Conservation (phyloP, 2,329 filamentous ascomycete species). For the Penicillium sp. region DNA sequence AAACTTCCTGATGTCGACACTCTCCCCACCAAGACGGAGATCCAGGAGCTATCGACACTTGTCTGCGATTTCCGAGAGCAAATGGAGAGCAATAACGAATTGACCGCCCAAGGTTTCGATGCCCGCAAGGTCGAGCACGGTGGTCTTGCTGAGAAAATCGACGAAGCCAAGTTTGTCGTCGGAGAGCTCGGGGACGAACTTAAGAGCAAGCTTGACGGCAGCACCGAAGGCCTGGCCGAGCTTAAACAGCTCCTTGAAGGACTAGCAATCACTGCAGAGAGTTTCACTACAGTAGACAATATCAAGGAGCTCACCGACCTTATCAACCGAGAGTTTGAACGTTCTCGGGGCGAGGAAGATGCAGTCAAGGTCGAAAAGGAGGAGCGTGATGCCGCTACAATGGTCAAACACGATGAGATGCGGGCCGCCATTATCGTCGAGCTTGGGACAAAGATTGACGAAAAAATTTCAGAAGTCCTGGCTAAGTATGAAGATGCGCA, state of each 20-base stretch:
- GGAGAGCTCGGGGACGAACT: conserved; percentile 76
- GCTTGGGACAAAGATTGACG: conserved; percentile 62
- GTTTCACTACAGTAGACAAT: conserved; percentile 54
- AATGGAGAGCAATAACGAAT: conserved; percentile 65
- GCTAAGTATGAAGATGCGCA: conserved; percentile 87
- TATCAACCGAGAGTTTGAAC: conserved; percentile 84
- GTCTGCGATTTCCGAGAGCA: conserved; percentile 68
- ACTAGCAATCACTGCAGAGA: conserved; percentile 60
- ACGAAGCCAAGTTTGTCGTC: conserved; percentile 73
- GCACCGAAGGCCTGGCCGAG: conserved; percentile 63
- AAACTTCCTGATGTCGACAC: conserved; percentile 68
- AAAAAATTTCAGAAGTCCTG: conserved; percentile 78
- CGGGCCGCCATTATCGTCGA: conserved; percentile 56
- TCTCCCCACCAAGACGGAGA: conserved; percentile 73
- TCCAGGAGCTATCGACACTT: conserved; percentile 67
- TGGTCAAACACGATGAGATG: conserved; percentile 62
- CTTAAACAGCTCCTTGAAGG: conserved; percentile 63
- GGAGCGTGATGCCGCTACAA: conserved; percentile 54
- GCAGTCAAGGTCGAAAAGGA: conserved; percentile 78
- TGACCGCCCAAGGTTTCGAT: conserved; percentile 76
- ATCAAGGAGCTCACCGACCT: conserved; percentile 71
- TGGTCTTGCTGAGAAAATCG: conserved; percentile 73
- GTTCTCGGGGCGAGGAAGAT: conserved; percentile 75
- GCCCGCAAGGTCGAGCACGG: conserved; percentile 82
- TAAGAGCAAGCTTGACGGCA: conserved; percentile 73